Percentiles rank a stretch among this genome's conserved stretches.
Conservation (phyloP, 352 stramenopile species). For the Globisporangium spiculum region DNA sequence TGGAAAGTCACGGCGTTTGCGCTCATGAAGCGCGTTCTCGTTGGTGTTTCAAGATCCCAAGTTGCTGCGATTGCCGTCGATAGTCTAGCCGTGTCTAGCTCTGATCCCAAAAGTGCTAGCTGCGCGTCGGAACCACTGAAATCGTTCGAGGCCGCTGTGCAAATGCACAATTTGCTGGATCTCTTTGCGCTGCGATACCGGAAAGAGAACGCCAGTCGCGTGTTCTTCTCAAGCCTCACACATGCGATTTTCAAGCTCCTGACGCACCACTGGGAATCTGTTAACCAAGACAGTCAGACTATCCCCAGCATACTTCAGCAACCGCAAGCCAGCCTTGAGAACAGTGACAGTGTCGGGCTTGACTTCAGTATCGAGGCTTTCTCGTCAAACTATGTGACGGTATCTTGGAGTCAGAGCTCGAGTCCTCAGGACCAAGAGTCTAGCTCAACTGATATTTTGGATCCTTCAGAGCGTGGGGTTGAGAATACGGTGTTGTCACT, state of each 20-base stretch:
- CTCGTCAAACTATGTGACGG: slow-evolving; percentile 29
- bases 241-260: slow-evolving; percentile 31
- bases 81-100: neutral
- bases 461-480: neutral
- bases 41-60: neutral
- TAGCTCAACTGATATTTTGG: neutral
- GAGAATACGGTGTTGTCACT: slow-evolving; percentile 12
- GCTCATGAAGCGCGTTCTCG: slow-evolving; percentile 22
- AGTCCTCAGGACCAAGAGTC: neutral
- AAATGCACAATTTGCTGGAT: slow-evolving; percentile 27
- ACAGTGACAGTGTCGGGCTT: neutral
- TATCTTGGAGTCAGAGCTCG: slow-evolving; percentile 27
- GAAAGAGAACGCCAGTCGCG: slow-evolving; percentile 25
- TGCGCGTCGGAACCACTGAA: slow-evolving; percentile 9
- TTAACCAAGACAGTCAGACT: neutral
- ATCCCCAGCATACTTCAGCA: neutral
- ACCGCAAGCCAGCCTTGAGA: neutral
- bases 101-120: neutral
- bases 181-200: slow-evolving; percentile 29
- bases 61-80: neutral
- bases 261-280: slow-evolving; percentile 24
- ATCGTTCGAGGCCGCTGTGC: slow-evolving; percentile 11
- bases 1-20: slow-evolving; percentile 35
- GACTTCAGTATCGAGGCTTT: slow-evolving; percentile 23
- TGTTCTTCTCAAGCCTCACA: slow-evolving; percentile 38